Percentiles rank a stretch among this genome's conserved stretches.
Conservation (phyloP, 345 rosid genomes). For the Crucihimalaya himalaica region DNA sequence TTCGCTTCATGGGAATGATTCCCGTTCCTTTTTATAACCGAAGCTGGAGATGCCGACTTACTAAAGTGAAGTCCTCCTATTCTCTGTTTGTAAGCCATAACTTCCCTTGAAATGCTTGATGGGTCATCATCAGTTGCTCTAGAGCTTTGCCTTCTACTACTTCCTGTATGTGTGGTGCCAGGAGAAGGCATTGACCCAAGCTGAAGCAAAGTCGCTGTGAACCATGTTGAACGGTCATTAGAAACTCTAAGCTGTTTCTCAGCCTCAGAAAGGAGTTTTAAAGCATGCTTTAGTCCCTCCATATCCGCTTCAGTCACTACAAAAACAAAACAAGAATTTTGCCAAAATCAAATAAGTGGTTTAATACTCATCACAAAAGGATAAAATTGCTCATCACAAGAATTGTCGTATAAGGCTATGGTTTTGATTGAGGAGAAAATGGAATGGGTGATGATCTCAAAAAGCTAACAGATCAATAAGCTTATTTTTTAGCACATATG, state of each 20-base stretch:
- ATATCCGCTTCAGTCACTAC: conserved; percentile 82
- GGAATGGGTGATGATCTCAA: not conserved
- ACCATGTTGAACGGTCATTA: conserved; percentile 96
- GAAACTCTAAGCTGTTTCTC: conserved; percentile 89
- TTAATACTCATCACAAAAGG: not conserved
- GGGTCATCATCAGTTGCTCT: conserved; percentile 84
- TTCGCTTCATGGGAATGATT: conserved; percentile 47
- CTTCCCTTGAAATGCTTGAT: conserved; percentile 69
- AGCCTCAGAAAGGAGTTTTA: conserved; percentile 95
- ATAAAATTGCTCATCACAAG: not conserved
- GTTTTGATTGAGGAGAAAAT: not conserved
- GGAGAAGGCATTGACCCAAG: conserved; percentile 87
- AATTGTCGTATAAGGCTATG: too few species aligned
- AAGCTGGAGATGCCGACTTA: conserved; percentile 60
- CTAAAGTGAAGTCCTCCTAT: conserved; percentile 51
- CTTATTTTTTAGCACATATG: not conserved
- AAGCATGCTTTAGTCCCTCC: conserved; percentile 86
- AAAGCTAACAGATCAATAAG: conserved; percentile 1
- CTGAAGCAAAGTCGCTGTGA: conserved; percentile 90
- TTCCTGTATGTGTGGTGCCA: conserved; percentile 67
- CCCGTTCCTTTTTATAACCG: conserved; percentile 51
- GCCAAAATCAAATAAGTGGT: not conserved
- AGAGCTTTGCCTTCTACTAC: conserved; percentile 85
- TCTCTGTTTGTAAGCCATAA: conserved; percentile 54
- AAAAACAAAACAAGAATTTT: conserved; percentile 25